Evolutionary conservation across 768 basidiomycete genomes (phyloP), one percentile per base, ranked within the genome.

Genomic region (Boletus sensibilis): DNA sequence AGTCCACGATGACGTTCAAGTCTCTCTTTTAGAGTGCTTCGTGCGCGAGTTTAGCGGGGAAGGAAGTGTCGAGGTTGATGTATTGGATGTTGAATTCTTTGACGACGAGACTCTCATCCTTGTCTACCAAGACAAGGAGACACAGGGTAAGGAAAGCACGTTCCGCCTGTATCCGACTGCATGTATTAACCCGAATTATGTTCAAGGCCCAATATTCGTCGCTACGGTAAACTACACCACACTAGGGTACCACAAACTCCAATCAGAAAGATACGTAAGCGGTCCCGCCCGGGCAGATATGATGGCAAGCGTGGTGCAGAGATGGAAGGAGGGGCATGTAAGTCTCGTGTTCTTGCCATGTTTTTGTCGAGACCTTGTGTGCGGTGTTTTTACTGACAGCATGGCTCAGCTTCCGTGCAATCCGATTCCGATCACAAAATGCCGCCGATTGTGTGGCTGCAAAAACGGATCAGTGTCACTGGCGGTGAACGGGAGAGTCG

Each of bases 71-170:
- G 74, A 76, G 61, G 69, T 85, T 64, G 78, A 85, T 56, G 62
- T 90, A 43, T 68, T 90, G 67, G 86, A 86, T 64, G 79, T 75
- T 41, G 86, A 90, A 53, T 92, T 92, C 73, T 90, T 93, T 70
- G 90, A 92, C 75, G 86, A 90, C 62, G 81, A 85, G 68, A 75
- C 70, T 64, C 68, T 90, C 57, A 78, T 90, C 61, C 75, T 90
- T 59, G 79, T 89, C 57, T 87, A 82, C 74, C 82, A 80, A 69
- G 69, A 72, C 67, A 74, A 74, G 54, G 74, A 72, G 56, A 70
- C 67, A 53, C 67, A 76, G 66, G 79, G 87, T 87, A 68, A 74
- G 83, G 52, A 42, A 44, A 33, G 40, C 54, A 57, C 25, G 56
- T 65, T 64, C 65, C 58, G 64, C 68, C 13, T 51, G 52, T 34